Base-by-base conservation (phyloP, 768 basidiomycete species). In the Naganishia randhawae region DNA sequence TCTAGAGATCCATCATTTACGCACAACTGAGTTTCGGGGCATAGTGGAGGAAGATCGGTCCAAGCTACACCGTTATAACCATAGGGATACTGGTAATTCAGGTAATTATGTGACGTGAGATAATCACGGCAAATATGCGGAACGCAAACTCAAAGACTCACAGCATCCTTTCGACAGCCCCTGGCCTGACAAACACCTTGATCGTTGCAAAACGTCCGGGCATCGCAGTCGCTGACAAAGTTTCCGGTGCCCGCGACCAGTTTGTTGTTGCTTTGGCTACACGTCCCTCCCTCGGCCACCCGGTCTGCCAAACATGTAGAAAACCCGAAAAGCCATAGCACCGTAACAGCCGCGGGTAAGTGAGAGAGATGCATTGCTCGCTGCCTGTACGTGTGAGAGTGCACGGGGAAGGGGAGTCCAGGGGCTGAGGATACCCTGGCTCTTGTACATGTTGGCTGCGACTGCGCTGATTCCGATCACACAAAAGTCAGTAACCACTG, bases 191-290 rank as follows among this genome's bases (percentile, higher is more conserved):
- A 94, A 19, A 77, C 79, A 42, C 83, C 82, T 53, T 82, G 82
- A 61, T 80, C 75, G 13, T 84, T 83, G 79, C 90, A 93, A 80
- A 84, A 92, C 19, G 83, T 86, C 67, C 83, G 82, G 0, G 86
- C 82, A 77, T 89, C 85, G 81, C 92, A 92, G 76, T 93, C 88
- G 70, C 85, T 84, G 80, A 84, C 85, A 80, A 92, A 88, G 76
- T 90, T 87, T 78, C 85, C 89, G n/a, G 90, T 90, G 69, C 88
- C 88, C 17, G 82, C 77, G 76, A 89, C 86, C 27, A 92, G 85
- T 65, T 87, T 85, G 76, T 86, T 89, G 80, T 89, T 82, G 42
- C 76, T 76, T 32, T 82, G 79, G 41, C 82, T 82, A 80, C 87
- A 90, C 55, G 81, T 39, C 19, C 22, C 57, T 39, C 57, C 57